A percentile compares a stretch with the other conserved stretches of the same genome.
Conservation (phyloP, 2,329 filamentous ascomycete species). For the Sporothrix humicola region DNA sequence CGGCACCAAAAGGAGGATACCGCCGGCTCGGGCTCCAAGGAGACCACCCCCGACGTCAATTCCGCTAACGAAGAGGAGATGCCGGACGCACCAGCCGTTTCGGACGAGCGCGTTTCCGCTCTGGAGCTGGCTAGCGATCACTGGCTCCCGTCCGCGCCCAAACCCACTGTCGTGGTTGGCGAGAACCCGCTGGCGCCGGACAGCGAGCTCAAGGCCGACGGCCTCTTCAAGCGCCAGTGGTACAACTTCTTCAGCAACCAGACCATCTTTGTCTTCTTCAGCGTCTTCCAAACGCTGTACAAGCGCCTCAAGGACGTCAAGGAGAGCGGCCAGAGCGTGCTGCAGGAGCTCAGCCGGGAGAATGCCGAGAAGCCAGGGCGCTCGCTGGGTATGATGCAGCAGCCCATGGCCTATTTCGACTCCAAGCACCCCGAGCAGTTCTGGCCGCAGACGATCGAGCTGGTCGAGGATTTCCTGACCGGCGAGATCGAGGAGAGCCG, state of each 20-base stretch:
- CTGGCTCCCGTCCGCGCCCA: conserved; percentile 67
- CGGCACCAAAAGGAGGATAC: conserved; percentile 80
- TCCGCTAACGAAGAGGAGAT: conserved; percentile 80
- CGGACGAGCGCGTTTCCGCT: conserved; percentile 45
- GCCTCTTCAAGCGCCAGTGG: conserved; percentile 77
- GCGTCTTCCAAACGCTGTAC: conserved; percentile 90
- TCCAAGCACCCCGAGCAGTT: conserved; percentile 69
- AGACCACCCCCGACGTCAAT: conserved; percentile 83
- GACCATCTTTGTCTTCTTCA: conserved; percentile 92
- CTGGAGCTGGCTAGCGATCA: conserved; percentile 69
- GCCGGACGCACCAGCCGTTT: conserved; percentile 60
- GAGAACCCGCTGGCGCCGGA: conserved; percentile 62
- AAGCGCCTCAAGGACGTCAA: conserved; percentile 84
- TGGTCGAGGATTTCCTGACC: conserved; percentile 85
- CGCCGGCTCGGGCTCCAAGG: conserved; percentile 78
- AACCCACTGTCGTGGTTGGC: conserved; percentile 58
- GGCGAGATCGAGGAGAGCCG: conserved; percentile 80
- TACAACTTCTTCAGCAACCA: conserved; percentile 93
- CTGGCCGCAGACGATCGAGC: conserved; percentile 82
- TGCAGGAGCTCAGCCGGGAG: conserved; percentile 74
- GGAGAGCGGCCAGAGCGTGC: conserved; percentile 73
- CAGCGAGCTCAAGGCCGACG: conserved; percentile 73
- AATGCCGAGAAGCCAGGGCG: conserved; percentile 79
- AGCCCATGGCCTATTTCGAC: conserved; percentile 78
- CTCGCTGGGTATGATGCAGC: conserved; percentile 82